phyloP scores from a whole-genome alignment of 495 filamentous ascomycete species.

The Penicillium coffeae region DNA sequence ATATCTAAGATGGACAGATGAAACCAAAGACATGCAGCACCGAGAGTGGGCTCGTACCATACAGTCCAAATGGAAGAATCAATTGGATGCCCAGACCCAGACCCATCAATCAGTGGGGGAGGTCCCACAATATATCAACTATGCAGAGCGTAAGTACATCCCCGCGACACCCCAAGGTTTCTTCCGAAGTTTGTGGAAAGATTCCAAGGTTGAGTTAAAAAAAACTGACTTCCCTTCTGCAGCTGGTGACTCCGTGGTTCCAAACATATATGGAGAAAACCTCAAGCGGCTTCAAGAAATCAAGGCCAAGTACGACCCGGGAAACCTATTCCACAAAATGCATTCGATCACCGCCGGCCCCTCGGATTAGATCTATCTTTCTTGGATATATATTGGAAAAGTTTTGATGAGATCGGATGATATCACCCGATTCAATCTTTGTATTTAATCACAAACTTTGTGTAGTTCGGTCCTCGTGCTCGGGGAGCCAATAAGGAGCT shows the following conservation, averaged over 20 bases:
- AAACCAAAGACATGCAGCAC: conserved; percentile 25
- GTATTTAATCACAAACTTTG: too few relatives aligned
- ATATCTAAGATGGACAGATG: conserved; percentile 30
- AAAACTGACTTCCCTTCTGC: too few relatives aligned
- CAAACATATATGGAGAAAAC: conserved; percentile 46
- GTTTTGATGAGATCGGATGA: too few relatives aligned
- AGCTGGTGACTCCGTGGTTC: conserved; percentile 33
- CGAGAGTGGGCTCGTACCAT: conserved; percentile 26
- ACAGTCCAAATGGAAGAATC: conserved; percentile 27
- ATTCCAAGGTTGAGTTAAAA: too few relatives aligned
- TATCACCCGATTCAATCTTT: too few relatives aligned
- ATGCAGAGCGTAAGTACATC: conserved; percentile 36
- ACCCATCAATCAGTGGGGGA: background rate
- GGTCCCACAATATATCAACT: conserved; percentile 42
- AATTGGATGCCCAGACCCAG: conserved; percentile 14
- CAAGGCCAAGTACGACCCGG: conserved; percentile 53
- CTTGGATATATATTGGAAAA: too few relatives aligned
- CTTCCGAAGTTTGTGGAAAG: too few relatives aligned
- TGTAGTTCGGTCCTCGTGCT: too few relatives aligned
- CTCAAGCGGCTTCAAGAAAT: conserved; percentile 37
- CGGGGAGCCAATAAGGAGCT: too few relatives aligned
- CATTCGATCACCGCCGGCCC: conserved; percentile 18
- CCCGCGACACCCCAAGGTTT: too few relatives aligned
- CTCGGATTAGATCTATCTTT: background rate
- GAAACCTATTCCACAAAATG: conserved; percentile 51